A percentile compares a stretch with the other conserved stretches of the same genome.
These are phyloP conservation scores for Apiotrichum siamense DNA, from an alignment of 1,284 basidiomycete genomes.

Conservation along the genomic window DNA sequence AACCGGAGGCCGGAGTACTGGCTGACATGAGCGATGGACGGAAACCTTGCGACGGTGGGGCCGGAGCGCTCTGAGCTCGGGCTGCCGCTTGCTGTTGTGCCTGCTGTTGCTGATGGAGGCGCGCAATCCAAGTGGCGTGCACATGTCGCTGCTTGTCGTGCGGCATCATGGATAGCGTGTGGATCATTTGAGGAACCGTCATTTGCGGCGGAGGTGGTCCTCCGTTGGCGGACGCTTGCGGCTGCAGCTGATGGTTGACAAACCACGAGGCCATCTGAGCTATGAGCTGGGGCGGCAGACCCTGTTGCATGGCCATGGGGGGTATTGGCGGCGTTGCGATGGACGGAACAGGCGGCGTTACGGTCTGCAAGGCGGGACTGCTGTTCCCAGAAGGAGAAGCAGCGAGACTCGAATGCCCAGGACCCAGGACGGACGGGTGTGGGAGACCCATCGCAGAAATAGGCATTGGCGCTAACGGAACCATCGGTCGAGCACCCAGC, in stretches of 20 bases:
- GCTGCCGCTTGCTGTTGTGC: background rate
- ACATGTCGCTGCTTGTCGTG: slow-evolving; percentile 17
- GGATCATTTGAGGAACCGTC: slow-evolving; percentile 11
- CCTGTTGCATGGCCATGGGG: background rate
- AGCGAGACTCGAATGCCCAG: too few species aligned
- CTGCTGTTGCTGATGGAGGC: slow-evolving; percentile 8
- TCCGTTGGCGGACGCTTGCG: background rate
- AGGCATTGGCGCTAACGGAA: too few species aligned
- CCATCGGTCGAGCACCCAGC: too few species aligned
- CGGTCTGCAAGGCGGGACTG: too few species aligned
- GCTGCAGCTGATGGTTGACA: slow-evolving; percentile 1
- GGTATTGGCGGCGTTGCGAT: background rate
- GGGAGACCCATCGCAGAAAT: too few species aligned
- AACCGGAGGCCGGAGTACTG: background rate
- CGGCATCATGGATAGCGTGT: slow-evolving; percentile 4
- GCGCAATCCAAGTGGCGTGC: slow-evolving; percentile 10
- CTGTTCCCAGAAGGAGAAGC: too few species aligned
- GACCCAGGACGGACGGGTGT: too few species aligned
- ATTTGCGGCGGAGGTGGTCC: slow-evolving; percentile 2
- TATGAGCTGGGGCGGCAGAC: background rate
- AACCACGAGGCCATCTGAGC: slow-evolving; percentile 7
- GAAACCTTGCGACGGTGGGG: background rate
- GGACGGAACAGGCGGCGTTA: background rate
- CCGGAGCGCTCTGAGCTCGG: background rate
- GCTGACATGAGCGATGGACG: slow-evolving; percentile 2